Base-by-base conservation (phyloP, 2,329 filamentous ascomycete species). In the Harringtonia lauricola region DNA sequence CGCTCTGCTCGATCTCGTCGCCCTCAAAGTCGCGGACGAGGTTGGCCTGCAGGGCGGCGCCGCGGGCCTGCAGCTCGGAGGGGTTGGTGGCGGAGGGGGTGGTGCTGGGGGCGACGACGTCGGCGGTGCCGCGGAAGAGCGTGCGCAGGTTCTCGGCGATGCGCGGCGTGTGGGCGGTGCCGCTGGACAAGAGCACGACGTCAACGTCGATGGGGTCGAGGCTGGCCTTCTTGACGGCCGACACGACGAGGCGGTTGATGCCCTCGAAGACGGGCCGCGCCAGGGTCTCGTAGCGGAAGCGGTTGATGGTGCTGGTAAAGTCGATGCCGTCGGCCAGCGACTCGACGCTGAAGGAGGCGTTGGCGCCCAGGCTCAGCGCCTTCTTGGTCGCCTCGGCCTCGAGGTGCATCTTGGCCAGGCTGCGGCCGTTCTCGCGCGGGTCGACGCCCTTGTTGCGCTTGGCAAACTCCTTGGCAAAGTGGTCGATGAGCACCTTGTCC, bases 381-480 rank as follows among this genome's bases (percentile, higher is more conserved):
- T 92, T 92, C 76, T 94, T 95, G 55, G 89, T 83, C 39, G 81
- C 76, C 68, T 98, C 92, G 51, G 87, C 77, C 70, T 96, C 92
- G 39, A 88, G 74, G 65, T 87, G 90, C 53, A 98, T 72, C 75
- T 96, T 98, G 49, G 92, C 89, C 55, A 95, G 68, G 56, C 84
- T 83, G 56, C 81, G 81, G 44, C 81, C 72, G 60, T 92, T 86
- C 59, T 81, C 75, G 54, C 89, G 78, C 19, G 92, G 92, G 64
- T 96, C 92, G 46, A 78, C 78, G 30, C 64, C 65, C 68, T 81
- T 83, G 76, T 96, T 79, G 75, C 94, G 95, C 78, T 98, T 96
- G 59, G 92, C 76, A 68, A 98, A 98, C 66, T 98, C 92, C 74
- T 98, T 98, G 55, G 90, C 85, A 55, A 96, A 95, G 72, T 95